These are phyloP conservation scores for Lentinula sp. DNA, from an alignment of 768 basidiomycete genomes.

Conservation along the genomic window DNA sequence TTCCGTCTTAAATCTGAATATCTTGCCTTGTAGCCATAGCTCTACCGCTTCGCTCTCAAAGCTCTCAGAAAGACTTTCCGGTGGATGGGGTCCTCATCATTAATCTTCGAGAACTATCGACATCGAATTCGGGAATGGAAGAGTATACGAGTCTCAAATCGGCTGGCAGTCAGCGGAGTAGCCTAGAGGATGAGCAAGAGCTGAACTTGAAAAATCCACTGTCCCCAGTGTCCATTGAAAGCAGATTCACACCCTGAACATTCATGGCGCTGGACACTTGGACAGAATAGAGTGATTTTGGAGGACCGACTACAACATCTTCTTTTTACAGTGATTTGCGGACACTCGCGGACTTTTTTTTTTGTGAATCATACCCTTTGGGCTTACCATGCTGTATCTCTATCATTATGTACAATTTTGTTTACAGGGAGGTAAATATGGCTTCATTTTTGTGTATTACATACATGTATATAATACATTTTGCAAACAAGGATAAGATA, in stretches of 20 bases:
- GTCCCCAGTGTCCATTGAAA: neutral
- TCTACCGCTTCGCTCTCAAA: constrained; percentile 1
- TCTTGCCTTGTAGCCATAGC: neutral
- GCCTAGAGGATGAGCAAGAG: neutral
- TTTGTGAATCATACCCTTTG: no score
- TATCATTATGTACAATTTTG: neutral
- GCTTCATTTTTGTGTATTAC: neutral
- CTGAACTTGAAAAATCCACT: neutral
- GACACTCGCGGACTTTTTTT: no score
- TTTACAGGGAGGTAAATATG: neutral
- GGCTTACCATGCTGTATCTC: no score
- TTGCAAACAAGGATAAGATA: neutral
- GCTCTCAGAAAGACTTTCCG: neutral
- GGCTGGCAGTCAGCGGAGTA: neutral
- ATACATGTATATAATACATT: no score
- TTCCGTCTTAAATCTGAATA: no score
- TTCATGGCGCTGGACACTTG: no score
- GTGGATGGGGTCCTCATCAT: neutral
- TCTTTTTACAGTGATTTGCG: no score
- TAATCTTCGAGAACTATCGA: constrained; percentile 4
- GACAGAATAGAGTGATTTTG: no score
- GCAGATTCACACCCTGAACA: neutral
- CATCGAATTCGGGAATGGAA: constrained; percentile 1
- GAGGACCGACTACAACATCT: no score
- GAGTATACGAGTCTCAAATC: constrained; percentile 1